These are phyloP conservation scores for Globisporangium spiculum DNA, from an alignment of 352 stramenopile genomes.

Conservation along the genomic window DNA sequence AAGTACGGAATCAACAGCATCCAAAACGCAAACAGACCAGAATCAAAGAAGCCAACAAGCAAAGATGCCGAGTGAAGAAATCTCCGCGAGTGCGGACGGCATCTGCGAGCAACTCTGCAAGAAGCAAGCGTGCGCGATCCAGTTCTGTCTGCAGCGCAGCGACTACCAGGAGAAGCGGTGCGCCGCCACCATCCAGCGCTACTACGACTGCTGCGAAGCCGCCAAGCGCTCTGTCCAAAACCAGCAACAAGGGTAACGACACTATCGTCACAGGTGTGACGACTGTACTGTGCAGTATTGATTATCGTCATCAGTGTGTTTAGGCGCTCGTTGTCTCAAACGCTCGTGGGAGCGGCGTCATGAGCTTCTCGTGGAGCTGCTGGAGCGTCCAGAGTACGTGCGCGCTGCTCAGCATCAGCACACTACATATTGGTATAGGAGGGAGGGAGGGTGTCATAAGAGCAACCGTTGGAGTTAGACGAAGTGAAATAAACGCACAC, in stretches of 20 bases:
- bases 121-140: slow-evolving; percentile 77
- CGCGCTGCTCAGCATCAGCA: slow-evolving; percentile 42
- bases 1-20: slow-evolving; percentile 7
- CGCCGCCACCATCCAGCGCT: slow-evolving; percentile 52
- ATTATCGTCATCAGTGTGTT: not conserved
- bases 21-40: not conserved
- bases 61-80: slow-evolving; percentile 4
- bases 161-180: slow-evolving; percentile 78
- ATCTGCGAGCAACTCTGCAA: slow-evolving; percentile 65
- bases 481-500: not conserved
- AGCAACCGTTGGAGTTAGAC: not conserved
- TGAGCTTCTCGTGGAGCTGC: slow-evolving; percentile 28
- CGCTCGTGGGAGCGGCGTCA: not conserved
- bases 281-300: not conserved
- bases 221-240: slow-evolving; percentile 29
- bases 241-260: not conserved
- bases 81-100: not conserved
- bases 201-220: slow-evolving; percentile 68
- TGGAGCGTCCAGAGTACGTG: slow-evolving; percentile 43
- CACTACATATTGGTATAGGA: slow-evolving; percentile 18
- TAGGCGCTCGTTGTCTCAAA: not conserved
- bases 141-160: slow-evolving; percentile 73
- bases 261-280: not conserved
- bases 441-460: not conserved
- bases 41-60: not conserved